Evolutionary conservation across 2,329 filamentous ascomycete species (phyloP), one percentile per base, ranked within the genome.

Genomic region (Pseudogymnoascus sp.): DNA sequence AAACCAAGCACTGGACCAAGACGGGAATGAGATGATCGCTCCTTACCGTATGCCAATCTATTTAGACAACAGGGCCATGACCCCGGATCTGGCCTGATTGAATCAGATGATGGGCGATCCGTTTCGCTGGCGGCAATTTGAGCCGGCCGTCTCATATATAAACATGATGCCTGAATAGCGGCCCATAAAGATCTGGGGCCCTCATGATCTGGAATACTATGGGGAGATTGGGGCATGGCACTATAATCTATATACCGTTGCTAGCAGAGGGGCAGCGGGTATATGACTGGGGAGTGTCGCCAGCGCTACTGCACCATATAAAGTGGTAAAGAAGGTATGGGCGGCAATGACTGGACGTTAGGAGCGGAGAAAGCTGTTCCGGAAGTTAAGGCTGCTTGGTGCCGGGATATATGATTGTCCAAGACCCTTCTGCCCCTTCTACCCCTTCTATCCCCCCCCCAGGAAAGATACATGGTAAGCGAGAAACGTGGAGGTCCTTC

Each of bases 111-210:
- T 50, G 44, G 44, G 15, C n/a, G 44, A 50, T 50, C 44, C 23
- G 44, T 50, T 29, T 50, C 15, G 21, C 44, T 29, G 23, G 44
- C 44, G 44, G 44, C 44, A 50, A 50, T 50, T 50, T 26, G 21
- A 50, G 44, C 44, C 44, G 44, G 23, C 21, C 44, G 44, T 50
- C 44, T 50, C 44, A 50, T 50, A 50, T 50, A 50, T 50, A 50
- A 50, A 50, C 23, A 50, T 50, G 44, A 13, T 50, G 44, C 44
- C 44, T 50, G 21, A 50, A 50, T 29, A 10, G 42, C 40, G 7
- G 44, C 23, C 21, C 23, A 29, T 50, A 26, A 50, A 50, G 44
- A 50, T 50, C 15, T 29, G 44, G 23, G 17, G 23, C 44, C 44
- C 44, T 29, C 44, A 50, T 50, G 44, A 50, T 50, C 44, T 50